Evolutionary conservation across 208 protist species (phyloP).

Genomic region (Trypanosoma congolense): DNA sequence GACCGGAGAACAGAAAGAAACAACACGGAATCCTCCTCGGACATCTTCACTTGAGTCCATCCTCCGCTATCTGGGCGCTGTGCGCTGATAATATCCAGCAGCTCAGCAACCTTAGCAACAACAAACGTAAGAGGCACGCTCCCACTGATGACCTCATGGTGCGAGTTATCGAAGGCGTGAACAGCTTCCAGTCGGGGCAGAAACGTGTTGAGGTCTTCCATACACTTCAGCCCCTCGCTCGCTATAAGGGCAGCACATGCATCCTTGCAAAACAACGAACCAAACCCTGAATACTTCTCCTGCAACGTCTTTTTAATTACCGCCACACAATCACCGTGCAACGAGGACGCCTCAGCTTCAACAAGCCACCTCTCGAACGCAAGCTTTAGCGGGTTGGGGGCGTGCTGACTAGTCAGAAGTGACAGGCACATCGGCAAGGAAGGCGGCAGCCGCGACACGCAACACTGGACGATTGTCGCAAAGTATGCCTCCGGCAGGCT

Average conservation of each 20-base stretch:
- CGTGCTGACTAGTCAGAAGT: conserved; percentile 17
- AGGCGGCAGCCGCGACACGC: conserved; percentile 18
- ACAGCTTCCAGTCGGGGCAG: conserved; percentile 5
- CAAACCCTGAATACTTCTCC: conserved; percentile 23
- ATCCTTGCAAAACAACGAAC: conserved; percentile 12
- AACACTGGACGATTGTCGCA: conserved; percentile 12
- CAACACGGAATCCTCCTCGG: conserved; percentile 5
- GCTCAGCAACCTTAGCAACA: conserved; percentile 5
- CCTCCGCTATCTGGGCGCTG: neutral
- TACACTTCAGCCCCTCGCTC: neutral
- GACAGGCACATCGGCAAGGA: conserved; percentile 23
- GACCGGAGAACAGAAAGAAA: conserved; percentile 15
- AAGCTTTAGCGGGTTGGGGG: conserved; percentile 10
- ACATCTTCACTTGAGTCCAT: conserved; percentile 1
- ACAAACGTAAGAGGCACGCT: conserved; percentile 17
- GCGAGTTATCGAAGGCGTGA: neutral
- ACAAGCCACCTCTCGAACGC: conserved; percentile 24
- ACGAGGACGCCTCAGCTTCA: neutral
- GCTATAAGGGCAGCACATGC: conserved; percentile 20
- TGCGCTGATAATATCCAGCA: conserved; percentile 10
- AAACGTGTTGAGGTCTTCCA: conserved; percentile 12
- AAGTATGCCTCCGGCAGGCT: conserved; percentile 11
- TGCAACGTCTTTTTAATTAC: conserved; percentile 19
- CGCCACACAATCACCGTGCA: neutral
- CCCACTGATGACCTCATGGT: conserved; percentile 4